Evolutionary conservation across 1,284 basidiomycete genomes (phyloP), one percentile per base, ranked within the genome.

Genomic region (Pterula multifida): DNA sequence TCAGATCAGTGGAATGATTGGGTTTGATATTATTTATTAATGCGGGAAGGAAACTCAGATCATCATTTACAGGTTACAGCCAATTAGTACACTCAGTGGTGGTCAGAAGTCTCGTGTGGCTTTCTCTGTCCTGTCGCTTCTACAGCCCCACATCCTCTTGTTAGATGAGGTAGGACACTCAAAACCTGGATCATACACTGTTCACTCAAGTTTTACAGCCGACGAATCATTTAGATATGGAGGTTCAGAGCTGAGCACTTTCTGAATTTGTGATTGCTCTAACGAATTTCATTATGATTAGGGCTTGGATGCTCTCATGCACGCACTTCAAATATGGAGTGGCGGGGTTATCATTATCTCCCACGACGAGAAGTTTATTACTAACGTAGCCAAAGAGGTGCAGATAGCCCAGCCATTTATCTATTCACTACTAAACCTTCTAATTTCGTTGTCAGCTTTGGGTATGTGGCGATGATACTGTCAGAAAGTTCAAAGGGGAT

Each of bases 61-160:
- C 28, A 21, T n/a, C 23, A 52, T 55, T 52, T n/a, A 21, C 51
- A 88, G 85, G 11, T 63, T 91, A 57, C 89, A 91, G 58, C 62
- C 73, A 36, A 90, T 92, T 53, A 85, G 79, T 26, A 92, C 89
- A 0, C 67, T 95, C n/a, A 87, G 84, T 64, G 94, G 93, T 66
- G 96, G 96, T 66, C 96, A 98, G 61, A 98, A 98, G 68, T 90
- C 85, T 53, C 85, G 95, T 61, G 94, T 98, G 3, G 93, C 95
- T 0, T 99, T 99, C 65, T 84, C 95, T 1, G 76, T 87, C n/a
- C 68, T 99, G 39, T 91, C 89, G 39, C 69, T 98, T 59, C 87
- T 88, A 65, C 78, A 80, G 50, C 92, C 93, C 1, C 92, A 96
- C 60, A 79, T 97, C 54, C 65, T 97, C 55, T 69, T 96, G 49